These are phyloP conservation scores for Agaricus blazei DNA, from an alignment of 768 basidiomycete genomes.

Conservation along the genomic window DNA sequence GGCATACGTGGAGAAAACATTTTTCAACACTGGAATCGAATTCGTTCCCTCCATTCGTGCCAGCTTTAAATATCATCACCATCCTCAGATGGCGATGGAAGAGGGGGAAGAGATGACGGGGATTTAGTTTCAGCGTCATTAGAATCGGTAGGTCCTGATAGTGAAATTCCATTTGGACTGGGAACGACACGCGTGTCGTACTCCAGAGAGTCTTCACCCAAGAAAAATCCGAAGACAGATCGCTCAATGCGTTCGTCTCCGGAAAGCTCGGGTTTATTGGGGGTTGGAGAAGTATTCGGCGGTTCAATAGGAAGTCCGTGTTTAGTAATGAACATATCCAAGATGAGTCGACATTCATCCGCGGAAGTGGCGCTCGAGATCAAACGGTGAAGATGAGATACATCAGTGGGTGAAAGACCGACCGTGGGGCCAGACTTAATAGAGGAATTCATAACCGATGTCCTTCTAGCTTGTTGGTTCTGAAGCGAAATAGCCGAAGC, in stretches of 20 bases:
- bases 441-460: slow-evolving; percentile 12
- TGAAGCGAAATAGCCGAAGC: neutral
- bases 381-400: slow-evolving; percentile 63
- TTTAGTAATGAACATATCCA: slow-evolving; percentile 76
- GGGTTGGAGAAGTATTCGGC: slow-evolving; percentile 25
- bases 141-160: neutral
- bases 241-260: slow-evolving; percentile 36
- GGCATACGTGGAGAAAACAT: neutral
- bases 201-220: slow-evolving; percentile 20
- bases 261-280: slow-evolving; percentile 18
- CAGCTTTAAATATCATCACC: slow-evolving; percentile 3
- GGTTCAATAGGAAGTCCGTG: slow-evolving; percentile 37
- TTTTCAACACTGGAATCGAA: neutral
- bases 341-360: slow-evolving; percentile 80
- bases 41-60: neutral
- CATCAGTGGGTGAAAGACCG: slow-evolving; percentile 37
- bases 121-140: neutral
- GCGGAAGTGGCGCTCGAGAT: slow-evolving; percentile 65
- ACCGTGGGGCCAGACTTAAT: neutral
- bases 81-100: neutral
- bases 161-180: neutral
- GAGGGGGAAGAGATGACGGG: neutral
- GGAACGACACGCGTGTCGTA: neutral
- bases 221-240: slow-evolving; percentile 45
- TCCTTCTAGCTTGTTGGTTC: neutral